A percentile compares a stretch with the other conserved stretches of the same genome.
Evolutionary conservation across 176 grass and related monocot species (phyloP).

Genomic region (Aegilops longissima): DNA sequence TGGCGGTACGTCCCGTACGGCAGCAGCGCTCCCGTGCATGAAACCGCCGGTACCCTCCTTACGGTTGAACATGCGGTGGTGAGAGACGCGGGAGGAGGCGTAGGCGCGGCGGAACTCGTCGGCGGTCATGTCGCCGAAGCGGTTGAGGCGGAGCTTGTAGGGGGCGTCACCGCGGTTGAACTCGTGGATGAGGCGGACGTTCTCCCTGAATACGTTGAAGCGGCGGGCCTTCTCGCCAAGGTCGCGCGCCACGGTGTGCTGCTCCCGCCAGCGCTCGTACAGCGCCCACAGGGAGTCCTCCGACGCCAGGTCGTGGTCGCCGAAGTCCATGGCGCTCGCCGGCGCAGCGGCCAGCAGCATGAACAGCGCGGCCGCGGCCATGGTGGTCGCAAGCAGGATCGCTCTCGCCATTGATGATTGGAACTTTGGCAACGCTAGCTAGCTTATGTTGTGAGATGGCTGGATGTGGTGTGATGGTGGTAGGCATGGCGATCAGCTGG

Average conservation of each 20-base stretch:
- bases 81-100: constrained; percentile 50
- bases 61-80: constrained; percentile 54
- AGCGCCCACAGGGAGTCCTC: constrained; percentile 64
- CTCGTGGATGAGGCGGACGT: constrained; percentile 71
- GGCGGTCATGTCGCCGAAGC: constrained; percentile 76
- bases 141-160: constrained; percentile 85
- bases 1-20: constrained; percentile 19
- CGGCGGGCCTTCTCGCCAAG: constrained; percentile 49
- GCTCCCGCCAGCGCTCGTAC: constrained; percentile 71
- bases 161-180: constrained; percentile 60
- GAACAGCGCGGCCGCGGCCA: background rate
- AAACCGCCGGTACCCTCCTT: background rate
- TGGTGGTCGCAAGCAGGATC: background rate
- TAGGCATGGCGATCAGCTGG: background rate
- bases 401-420: background rate
- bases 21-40: background rate
- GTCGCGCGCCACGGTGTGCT: constrained; percentile 60
- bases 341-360: background rate
- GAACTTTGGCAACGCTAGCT: background rate
- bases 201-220: constrained; percentile 83
- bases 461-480: background rate
- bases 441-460: background rate
- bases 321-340: constrained; percentile 49
- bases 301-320: constrained; percentile 56
- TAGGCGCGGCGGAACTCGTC: constrained; percentile 69